Evolutionary conservation across 441 rosid species (phyloP), one percentile per base, ranked within the genome.

Genomic region (Populus tomentosa): DNA sequence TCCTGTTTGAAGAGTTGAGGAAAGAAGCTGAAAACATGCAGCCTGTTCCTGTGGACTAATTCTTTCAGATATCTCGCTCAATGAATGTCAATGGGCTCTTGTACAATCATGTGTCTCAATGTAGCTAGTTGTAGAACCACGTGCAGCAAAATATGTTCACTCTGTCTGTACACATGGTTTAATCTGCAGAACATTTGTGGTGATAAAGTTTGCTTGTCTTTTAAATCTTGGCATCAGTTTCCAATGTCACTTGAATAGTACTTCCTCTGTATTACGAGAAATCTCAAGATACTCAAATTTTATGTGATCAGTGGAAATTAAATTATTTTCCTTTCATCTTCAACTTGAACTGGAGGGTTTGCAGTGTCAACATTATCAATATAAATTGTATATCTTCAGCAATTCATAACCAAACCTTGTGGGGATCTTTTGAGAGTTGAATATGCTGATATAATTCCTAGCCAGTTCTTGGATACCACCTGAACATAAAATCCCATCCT

Each of bases 21-120:
- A 84, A 81, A 67, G 98, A 94, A 78, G 98, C 98, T 67, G 89
- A 88, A 75, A 91, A 85, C 79, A 91, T 94, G 98, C 90, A 93
- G 68, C 98, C 98, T 20, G 97, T 94, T 80, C 67, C 94, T 20
- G 98, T 94, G 2, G 98, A 94, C 71, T 94, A 78, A 84, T 76
- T 38, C 4, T 10, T 65, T 64, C 9, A 5, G 35, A 36, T 9
- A 69, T 66, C 50, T 66, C 14, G 50, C 62, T 50, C 20, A 16
- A 33, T 64, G 23, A 50, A 14, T 18, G 14, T 0, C 50, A 11
- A 42, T 0, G 50, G 4, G 14, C 50, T 42, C 5, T 42, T 11
- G 5, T 42, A 16, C 50, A 42, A 42, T 0, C 50, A 42, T 42
- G 59, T 50, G n/a, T 50, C 59, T 6, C 61, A 14, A 50, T 53